Evolutionary conservation across 495 filamentous ascomycete species (phyloP).

Genomic region (Xylaria intraflava): DNA sequence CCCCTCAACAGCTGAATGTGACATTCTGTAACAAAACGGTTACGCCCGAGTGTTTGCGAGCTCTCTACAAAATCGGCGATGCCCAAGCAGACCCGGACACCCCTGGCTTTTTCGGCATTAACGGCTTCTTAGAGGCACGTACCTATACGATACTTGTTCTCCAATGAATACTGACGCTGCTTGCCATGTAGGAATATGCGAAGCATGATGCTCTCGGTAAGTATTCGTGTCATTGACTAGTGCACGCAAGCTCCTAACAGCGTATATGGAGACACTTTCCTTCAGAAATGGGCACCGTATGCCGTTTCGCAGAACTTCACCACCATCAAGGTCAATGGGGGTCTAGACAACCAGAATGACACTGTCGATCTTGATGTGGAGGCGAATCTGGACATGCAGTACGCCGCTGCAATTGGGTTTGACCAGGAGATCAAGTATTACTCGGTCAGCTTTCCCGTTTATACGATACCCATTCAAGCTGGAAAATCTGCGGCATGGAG

Average conservation of each 20-base stretch:
- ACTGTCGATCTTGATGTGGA: slow-evolving; percentile 45
- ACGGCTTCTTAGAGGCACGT: slow-evolving; percentile 39
- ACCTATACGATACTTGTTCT: slow-evolving; percentile 8
- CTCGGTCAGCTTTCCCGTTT: slow-evolving; percentile 9
- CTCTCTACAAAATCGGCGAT: slow-evolving; percentile 52
- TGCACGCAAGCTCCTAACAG: background rate
- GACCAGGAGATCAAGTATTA: slow-evolving; percentile 39
- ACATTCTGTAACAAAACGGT: slow-evolving; percentile 43
- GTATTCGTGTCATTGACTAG: background rate
- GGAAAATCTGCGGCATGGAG: no score
- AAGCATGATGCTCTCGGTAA: slow-evolving; percentile 34
- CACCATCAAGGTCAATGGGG: slow-evolving; percentile 56
- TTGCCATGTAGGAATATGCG: slow-evolving; percentile 46
- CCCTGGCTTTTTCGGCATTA: slow-evolving; percentile 40
- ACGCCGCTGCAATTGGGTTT: slow-evolving; percentile 50
- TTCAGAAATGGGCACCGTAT: slow-evolving; percentile 43
- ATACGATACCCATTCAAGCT: no score
- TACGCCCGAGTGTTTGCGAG: slow-evolving; percentile 53
- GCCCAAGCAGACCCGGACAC: slow-evolving; percentile 44
- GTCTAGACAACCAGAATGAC: slow-evolving; percentile 39
- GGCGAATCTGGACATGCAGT: slow-evolving; percentile 73
- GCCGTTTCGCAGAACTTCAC: slow-evolving; percentile 52
- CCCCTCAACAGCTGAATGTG: slow-evolving; percentile 17
- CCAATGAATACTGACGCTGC: background rate
- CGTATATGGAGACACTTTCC: slow-evolving; percentile 46